A percentile compares a stretch with the other conserved stretches of the same genome.
Conservation (phyloP, 2,329 filamentous ascomycete genomes). For the Celoporthe dispersa region DNA sequence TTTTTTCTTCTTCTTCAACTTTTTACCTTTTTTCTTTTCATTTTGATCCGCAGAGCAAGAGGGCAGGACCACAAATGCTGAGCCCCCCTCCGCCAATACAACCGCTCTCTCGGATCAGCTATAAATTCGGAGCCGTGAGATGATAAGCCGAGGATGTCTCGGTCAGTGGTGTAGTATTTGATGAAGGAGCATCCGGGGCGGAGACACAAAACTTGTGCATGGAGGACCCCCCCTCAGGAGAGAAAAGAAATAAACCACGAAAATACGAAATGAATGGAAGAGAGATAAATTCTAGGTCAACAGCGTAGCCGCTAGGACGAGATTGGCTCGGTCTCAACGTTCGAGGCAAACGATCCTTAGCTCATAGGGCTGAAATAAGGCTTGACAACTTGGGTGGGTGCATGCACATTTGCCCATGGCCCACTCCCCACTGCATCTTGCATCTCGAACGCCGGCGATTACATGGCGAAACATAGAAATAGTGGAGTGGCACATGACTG, state of each 20-base stretch:
- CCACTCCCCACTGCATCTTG: neutral
- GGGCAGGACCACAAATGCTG: neutral
- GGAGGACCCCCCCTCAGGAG: neutral
- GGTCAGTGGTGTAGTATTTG: neutral
- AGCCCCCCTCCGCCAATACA: neutral
- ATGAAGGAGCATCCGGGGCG: neutral
- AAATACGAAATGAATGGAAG: neutral
- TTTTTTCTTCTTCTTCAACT: neutral
- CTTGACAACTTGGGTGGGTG: neutral
- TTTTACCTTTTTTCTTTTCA: too few relatives aligned
- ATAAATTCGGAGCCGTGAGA: neutral
- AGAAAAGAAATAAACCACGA: neutral
- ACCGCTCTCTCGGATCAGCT: neutral
- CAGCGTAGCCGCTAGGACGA: neutral
- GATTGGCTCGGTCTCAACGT: neutral
- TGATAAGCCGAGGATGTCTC: neutral
- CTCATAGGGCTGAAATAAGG: neutral
- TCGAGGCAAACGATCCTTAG: neutral
- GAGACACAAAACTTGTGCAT: neutral
- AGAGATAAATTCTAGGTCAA: neutral
- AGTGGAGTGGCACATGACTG: neutral
- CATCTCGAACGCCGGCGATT: neutral
- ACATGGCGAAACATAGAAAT: neutral
- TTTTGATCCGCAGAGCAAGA: neutral
- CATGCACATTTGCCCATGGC: neutral